Base-by-base conservation (phyloP, 495 filamentous ascomycete species). In the Aspergillus hancockii region DNA sequence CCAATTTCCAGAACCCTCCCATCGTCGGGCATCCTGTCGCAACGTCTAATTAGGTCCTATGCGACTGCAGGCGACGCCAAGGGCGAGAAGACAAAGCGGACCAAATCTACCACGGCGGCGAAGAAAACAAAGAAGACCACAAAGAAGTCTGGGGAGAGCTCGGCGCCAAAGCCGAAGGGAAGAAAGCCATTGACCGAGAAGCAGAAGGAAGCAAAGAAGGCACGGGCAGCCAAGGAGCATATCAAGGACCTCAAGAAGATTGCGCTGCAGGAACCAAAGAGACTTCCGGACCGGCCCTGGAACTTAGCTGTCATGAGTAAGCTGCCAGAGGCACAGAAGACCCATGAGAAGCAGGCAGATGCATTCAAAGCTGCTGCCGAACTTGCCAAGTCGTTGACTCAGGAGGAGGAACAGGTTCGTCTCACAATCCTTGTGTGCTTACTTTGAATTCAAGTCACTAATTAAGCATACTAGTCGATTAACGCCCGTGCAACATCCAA, bases 401-500 rank as follows among this genome's bases (percentile, higher is more conserved):
- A 61, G 13, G 63, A 70, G 21, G 63, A 76, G 52, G 59, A 62
- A 54, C 70, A 82, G 71, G 80, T 82, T 60, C 14, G 69, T 61
- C 28, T 13, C 38, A 16, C 30, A 18, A 4, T 51, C 18, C 22
- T 9, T 16, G 19, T 12, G 18, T 45, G 16, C 41, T 28, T 19
- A 9, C 8, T 43, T 31, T 21, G 3, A 59, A 54, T 23, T 14
- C 12, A 43, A 9, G 10, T 31, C 19, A 46, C 64, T 75, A 54
- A 70, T 52, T 2, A 52, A 54, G 4, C 25, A 0, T 21, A 57
- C 19, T 56, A 81, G 82, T 70, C 71, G 64, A 83, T 81, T 60
- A 76, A 79, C 60, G 74, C 80, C 32, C 68, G 79, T 31, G 83
- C 80, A 36, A 72, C 72, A 28, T 60, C 81, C 56, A 84, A 82